phyloP scores from a whole-genome alignment of 2,329 filamentous ascomycete species.

The Aspergillus oerlinghausenensis region DNA sequence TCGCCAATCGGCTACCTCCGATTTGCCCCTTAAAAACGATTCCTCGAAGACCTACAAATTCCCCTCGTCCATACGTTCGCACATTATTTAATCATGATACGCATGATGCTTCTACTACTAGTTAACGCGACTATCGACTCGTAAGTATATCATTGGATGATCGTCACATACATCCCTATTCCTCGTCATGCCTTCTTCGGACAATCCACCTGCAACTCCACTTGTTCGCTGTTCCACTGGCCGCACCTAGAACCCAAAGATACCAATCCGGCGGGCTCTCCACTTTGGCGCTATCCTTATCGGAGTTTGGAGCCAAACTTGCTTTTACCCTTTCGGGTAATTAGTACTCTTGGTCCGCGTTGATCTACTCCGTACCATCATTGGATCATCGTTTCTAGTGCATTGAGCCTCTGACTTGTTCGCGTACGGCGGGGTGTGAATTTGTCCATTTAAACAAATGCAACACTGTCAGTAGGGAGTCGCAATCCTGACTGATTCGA shows the following conservation, averaged over 20 bases:
- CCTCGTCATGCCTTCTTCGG: slow-evolving; percentile 17
- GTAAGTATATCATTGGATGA: not conserved
- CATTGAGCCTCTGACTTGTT: not conserved
- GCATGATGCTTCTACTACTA: not conserved
- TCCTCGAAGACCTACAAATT: not conserved
- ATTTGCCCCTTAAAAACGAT: not conserved
- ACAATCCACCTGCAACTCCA: slow-evolving; percentile 7
- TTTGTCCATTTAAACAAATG: not conserved
- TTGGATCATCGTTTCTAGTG: slow-evolving; percentile 2
- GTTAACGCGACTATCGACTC: not conserved
- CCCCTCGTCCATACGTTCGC: not conserved
- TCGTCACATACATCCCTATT: not conserved
- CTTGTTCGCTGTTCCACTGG: slow-evolving; percentile 2
- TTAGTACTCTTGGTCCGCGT: slow-evolving; percentile 10
- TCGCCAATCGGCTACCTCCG: not conserved
- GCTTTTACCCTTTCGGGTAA: slow-evolving; percentile 21
- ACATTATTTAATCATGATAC: not conserved
- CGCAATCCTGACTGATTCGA: too few species aligned
- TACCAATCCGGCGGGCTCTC: not conserved
- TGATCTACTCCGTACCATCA: not conserved
- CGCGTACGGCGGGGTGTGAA: not conserved
- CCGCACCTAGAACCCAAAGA: slow-evolving; percentile 14
- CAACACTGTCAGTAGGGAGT: not conserved
- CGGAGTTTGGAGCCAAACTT: slow-evolving; percentile 8
- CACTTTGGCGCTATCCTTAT: slow-evolving; percentile 7